These are phyloP conservation scores for Xylariaceae sp. DNA, from an alignment of 2,329 filamentous ascomycete genomes.

Conservation along the genomic window DNA sequence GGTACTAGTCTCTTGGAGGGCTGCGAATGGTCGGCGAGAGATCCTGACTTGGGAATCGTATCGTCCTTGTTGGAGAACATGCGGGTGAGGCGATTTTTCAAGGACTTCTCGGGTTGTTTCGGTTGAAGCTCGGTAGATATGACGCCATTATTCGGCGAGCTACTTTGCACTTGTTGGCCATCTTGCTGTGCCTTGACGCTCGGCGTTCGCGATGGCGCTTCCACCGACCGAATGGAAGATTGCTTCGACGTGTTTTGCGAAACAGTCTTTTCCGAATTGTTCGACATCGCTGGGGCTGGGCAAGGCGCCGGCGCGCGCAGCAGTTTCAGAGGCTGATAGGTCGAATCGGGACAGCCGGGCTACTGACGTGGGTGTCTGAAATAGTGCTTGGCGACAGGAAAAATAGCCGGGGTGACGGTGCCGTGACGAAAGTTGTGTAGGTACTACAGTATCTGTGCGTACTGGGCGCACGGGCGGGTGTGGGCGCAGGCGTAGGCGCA, in stretches of 20 bases:
- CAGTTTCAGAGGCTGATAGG: conserved; percentile 13
- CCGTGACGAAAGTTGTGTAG: neutral
- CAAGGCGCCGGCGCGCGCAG: conserved; percentile 3
- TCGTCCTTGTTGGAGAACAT: conserved; percentile 59
- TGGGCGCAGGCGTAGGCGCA: conserved; percentile 14
- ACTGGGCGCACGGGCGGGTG: conserved; percentile 8
- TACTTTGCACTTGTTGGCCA: conserved; percentile 22
- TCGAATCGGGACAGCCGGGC: conserved; percentile 10
- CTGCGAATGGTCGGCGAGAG: conserved; percentile 31
- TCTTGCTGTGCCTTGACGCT: conserved; percentile 20
- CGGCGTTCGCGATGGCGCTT: conserved; percentile 26
- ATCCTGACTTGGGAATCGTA: conserved; percentile 30
- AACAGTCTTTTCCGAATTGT: conserved; percentile 28
- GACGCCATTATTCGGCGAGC: conserved; percentile 27
- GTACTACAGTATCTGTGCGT: neutral
- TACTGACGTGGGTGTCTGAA: conserved; percentile 13
- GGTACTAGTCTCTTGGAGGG: conserved; percentile 24
- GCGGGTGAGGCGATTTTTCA: conserved; percentile 59
- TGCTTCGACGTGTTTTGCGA: conserved; percentile 30
- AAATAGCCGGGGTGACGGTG: conserved; percentile 14
- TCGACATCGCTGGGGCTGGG: conserved; percentile 30
- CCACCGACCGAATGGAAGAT: conserved; percentile 31
- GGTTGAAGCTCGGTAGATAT: conserved; percentile 30
- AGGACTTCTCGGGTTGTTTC: conserved; percentile 47
- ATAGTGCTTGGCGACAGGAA: conserved; percentile 24